Evolutionary conservation across 2,329 filamentous ascomycete species (phyloP), one percentile per base, ranked within the genome.

Genomic region (Westerdykella aurantiaca): DNA sequence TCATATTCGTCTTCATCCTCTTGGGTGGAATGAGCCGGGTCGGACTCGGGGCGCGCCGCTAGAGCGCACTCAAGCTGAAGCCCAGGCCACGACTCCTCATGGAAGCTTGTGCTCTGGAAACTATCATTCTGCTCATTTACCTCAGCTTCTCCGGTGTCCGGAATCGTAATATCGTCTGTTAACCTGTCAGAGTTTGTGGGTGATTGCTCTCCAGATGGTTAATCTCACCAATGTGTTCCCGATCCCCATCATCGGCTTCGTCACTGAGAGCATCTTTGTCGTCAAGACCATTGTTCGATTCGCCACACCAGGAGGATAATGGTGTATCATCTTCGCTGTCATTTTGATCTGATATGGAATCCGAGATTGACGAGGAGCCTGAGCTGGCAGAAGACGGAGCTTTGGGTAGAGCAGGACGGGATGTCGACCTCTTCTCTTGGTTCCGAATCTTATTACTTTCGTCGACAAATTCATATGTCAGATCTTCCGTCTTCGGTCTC

Each of bases 391-490:
- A 47, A 47, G 44, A 43, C 18, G 22, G 41, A 37, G 41, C 31
- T 47, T 43, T 47, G 23, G 40, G 3, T 29, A 40, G 41, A 47
- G 41, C 37, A 43, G 33, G 23, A 41, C 22, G 18, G 18, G 38
- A 44, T 34, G 33, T 39, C 14, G 16, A 44, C 37, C 34, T 43
- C 37, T 44, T 41, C 33, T 16, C 34, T 45, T 41, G n/a, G 33
- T 45, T 45, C 43, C n/a, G 23, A 45, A 45, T 7, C 43, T 31
- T 45, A 45, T 45, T 31, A 45, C 43, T 45, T 45, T 45, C 22
- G 13, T 45, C 25, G 18, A 45, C 16, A 45, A 45, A 45, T 45
- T 41, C 22, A 45, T 45, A 45, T 45, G 6, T 38, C 16, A 45
- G 43, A 41, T 38, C 43, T 45, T 41, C 38, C 17, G 11, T 45